Conservation (phyloP, 2,329 filamentous ascomycete species). For the Trichoderma endophyticum region DNA sequence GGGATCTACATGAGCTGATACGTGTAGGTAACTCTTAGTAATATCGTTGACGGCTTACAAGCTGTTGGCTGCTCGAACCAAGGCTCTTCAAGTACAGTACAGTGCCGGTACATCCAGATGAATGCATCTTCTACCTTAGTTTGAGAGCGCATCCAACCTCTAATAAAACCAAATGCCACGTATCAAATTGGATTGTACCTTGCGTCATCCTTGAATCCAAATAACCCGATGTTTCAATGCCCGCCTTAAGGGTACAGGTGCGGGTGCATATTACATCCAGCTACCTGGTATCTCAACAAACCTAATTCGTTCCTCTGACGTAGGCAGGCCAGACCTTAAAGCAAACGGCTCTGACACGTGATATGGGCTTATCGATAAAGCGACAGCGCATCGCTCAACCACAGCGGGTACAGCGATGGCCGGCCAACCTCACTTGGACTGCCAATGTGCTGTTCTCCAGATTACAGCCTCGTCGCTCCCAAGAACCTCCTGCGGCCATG, state of each 20-base stretch:
- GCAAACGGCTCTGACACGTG: slow-evolving; percentile 7
- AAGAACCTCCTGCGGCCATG: neutral
- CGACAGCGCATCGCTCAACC: neutral
- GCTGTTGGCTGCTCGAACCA: no score
- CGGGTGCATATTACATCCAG: neutral
- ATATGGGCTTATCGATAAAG: slow-evolving; percentile 15
- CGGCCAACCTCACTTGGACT: neutral
- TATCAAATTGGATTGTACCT: neutral
- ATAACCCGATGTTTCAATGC: neutral
- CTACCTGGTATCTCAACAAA: neutral
- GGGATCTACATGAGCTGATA: neutral
- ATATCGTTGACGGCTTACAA: neutral
- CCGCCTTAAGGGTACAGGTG: neutral
- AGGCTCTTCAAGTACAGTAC: neutral
- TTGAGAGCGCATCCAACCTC: neutral
- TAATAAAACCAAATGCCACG: neutral
- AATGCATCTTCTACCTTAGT: neutral
- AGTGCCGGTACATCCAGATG: neutral
- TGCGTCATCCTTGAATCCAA: neutral
- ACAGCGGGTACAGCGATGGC: neutral
- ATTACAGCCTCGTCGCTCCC: neutral
- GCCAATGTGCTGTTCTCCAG: neutral
- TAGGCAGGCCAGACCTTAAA: neutral
- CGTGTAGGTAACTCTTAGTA: neutral
- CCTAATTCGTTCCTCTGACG: neutral